Evolutionary conservation across 2,329 filamentous ascomycete species (phyloP).

Genomic region (Dothistroma pini): DNA sequence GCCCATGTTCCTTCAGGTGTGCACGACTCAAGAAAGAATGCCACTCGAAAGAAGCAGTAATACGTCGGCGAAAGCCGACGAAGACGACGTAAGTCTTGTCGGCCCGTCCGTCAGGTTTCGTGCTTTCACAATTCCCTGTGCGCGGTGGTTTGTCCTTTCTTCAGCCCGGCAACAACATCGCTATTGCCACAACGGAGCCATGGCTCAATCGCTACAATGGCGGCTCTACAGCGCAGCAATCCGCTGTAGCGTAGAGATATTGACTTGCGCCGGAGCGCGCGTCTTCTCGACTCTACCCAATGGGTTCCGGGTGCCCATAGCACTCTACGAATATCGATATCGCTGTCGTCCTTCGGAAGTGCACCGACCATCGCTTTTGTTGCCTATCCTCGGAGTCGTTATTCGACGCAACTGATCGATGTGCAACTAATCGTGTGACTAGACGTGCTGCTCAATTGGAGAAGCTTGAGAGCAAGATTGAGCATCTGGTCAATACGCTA

Average conservation of each 20-base stretch:
- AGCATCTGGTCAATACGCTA: constrained; percentile 33
- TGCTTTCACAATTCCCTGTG: background rate
- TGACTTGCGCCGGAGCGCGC: too few relatives aligned
- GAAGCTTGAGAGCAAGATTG: constrained; percentile 34
- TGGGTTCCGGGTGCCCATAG: too few relatives aligned
- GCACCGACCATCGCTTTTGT: too few relatives aligned
- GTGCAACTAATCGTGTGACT: background rate
- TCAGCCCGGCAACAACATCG: too few relatives aligned
- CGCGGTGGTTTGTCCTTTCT: background rate
- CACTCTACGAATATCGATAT: too few relatives aligned
- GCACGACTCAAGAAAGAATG: constrained; percentile 33
- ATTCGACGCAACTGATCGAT: constrained; percentile 1
- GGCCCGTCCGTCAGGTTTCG: background rate
- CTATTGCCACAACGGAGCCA: too few relatives aligned
- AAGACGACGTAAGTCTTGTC: constrained; percentile 29
- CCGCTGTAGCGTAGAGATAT: too few relatives aligned
- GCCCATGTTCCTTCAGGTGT: constrained; percentile 22
- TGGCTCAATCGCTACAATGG: too few relatives aligned
- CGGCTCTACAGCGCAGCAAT: too few relatives aligned
- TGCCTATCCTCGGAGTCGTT: background rate
- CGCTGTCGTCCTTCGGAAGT: too few relatives aligned
- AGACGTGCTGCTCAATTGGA: constrained; percentile 35
- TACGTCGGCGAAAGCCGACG: constrained; percentile 25
- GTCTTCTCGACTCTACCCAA: too few relatives aligned
- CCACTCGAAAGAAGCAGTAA: constrained; percentile 26